phyloP scores from a whole-genome alignment of 2,329 filamentous ascomycete genomes.

The Epichloe typhina region DNA sequence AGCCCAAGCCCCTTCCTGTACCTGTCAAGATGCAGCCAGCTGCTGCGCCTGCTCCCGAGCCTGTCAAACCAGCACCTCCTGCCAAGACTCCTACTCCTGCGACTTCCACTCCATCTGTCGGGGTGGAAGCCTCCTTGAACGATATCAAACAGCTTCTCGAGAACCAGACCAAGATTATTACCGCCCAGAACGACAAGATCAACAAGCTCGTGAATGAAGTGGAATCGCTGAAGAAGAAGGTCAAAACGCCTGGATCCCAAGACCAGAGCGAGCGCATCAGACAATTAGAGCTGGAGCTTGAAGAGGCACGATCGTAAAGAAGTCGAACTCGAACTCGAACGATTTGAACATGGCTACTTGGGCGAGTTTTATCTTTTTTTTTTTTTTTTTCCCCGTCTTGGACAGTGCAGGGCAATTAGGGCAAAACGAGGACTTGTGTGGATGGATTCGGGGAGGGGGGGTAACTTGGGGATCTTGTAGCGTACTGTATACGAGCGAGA shows the following conservation, averaged over 20 bases:
- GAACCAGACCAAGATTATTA: conserved; percentile 65
- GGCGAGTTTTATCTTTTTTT: not conserved
- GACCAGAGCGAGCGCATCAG: conserved; percentile 57
- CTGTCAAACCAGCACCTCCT: conserved; percentile 20
- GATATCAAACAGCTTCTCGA: conserved; percentile 70
- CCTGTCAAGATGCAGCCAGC: conserved; percentile 15
- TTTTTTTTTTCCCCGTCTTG: not conserved
- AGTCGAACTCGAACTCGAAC: too few relatives aligned
- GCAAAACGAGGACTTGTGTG: too few relatives aligned
- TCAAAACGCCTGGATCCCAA: conserved; percentile 36
- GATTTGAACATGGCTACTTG: not conserved
- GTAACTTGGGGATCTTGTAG: not conserved
- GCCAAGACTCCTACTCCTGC: conserved; percentile 15
- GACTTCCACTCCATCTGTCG: conserved; percentile 20
- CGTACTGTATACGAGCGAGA: conserved; percentile 3
- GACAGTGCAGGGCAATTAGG: not conserved
- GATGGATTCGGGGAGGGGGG: too few relatives aligned
- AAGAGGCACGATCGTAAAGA: conserved; percentile 44
- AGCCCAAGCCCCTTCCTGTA: conserved; percentile 28
- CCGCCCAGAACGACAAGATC: conserved; percentile 65
- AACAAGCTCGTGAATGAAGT: conserved; percentile 57
- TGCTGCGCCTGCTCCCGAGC: conserved; percentile 9
- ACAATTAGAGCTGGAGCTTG: conserved; percentile 54
- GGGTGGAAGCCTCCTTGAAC: conserved; percentile 51
- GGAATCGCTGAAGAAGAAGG: conserved; percentile 66